Percentiles rank a stretch among this genome's conserved stretches.
Evolutionary conservation across 306 rosid species (phyloP).

Genomic region (Malus sieversii): DNA sequence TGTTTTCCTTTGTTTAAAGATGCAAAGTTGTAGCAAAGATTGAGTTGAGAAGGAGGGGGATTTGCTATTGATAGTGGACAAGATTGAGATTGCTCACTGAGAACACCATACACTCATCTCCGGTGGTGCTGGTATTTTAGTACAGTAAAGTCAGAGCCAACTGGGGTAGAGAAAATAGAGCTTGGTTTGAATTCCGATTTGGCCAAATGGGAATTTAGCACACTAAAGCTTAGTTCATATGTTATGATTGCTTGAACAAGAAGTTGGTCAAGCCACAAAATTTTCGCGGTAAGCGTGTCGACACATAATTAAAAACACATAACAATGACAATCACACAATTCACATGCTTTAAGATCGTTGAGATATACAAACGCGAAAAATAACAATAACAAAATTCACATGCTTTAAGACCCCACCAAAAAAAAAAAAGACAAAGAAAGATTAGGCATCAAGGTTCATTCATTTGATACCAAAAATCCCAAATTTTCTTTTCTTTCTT

Average conservation of each 20-base stretch:
- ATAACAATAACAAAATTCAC: too few relatives aligned
- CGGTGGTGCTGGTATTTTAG: neutral
- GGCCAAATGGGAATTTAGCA: neutral
- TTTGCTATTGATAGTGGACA: conserved; percentile 3
- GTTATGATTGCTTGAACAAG: too few relatives aligned
- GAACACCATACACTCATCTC: conserved; percentile 18
- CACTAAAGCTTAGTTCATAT: neutral
- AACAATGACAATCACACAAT: neutral
- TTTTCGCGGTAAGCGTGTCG: too few relatives aligned
- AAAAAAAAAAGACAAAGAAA: too few relatives aligned
- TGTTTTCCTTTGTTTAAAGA: conserved; percentile 35
- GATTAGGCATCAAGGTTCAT: too few relatives aligned
- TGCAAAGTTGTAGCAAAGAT: conserved; percentile 27
- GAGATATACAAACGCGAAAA: too few relatives aligned
- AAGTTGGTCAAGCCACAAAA: too few relatives aligned
- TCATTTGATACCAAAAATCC: neutral
- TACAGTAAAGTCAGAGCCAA: neutral
- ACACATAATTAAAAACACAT: neutral
- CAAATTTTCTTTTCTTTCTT: neutral
- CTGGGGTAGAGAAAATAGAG: neutral
- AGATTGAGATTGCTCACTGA: conserved; percentile 5
- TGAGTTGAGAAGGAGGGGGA: conserved; percentile 13
- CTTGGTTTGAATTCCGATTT: neutral
- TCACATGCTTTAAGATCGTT: neutral
- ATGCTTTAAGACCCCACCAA: too few relatives aligned